Base-by-base conservation (phyloP, 1,139 yeast genomes). In the Pichia inconspicua region DNA sequence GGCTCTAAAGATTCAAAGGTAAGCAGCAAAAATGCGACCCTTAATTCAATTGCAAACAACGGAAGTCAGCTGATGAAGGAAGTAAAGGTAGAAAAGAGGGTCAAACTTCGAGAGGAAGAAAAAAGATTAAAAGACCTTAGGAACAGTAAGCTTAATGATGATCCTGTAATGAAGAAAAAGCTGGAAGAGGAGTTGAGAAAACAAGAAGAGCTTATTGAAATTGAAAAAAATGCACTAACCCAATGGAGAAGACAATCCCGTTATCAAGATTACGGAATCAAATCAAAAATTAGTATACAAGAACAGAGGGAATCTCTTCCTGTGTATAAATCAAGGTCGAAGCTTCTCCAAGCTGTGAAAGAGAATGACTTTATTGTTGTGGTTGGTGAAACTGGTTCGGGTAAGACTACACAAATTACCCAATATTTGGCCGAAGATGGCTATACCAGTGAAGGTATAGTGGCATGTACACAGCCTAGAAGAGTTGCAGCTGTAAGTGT, bases 381-480 rank as follows among this genome's bases (percentile, higher is more conserved):
- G 43, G 96, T 92, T 35, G 98, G 98, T 51, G 98, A 92, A 66
- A 92, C 98, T 1, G 83, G 83, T 59, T 77, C 82, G 5, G 83
- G 83, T 69, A 78, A 78, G 58, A 77, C 82, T 32, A 78, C 83
- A 14, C 83, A 78, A 59, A 77, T 78, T 45, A 82, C 83, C 1
- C 83, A 78, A 60, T 65, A 89, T 31, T 73, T 90, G 42, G 89
- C 82, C 57, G 97, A 92, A 64, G 97, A 89, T 58, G 79, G 94
- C 67, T 95, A 95, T 31, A 95, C 86, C 55, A 69, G 85, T 50
- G 70, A 72, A 44, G 92, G 94, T 3, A 88, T 83, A 64, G 78
- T 86, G 39, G 89, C 87, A 1, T 79, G 84, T 59, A 82, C 89
- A 0, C 88, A 82, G 57, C 89, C 89, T 0, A 76, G 88, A 65